A percentile compares a stretch with the other conserved stretches of the same genome.
Evolutionary conservation across 306 rosid genomes (phyloP).

Genomic region (Dryas alaskensis): DNA sequence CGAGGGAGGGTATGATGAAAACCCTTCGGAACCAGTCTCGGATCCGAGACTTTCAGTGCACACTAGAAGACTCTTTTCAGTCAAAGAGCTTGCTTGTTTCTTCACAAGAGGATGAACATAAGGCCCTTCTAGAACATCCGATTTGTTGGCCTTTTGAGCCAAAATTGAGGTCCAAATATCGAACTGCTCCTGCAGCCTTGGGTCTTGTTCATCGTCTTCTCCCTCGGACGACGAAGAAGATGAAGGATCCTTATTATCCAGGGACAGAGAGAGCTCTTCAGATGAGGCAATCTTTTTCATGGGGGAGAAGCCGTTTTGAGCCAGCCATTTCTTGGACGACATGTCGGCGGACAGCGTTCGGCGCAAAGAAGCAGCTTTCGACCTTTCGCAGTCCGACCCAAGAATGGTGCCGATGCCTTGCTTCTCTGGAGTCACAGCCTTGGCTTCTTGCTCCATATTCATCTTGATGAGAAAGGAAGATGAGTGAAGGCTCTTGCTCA

Average conservation of each 20-base stretch:
- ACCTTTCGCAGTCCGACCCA: constrained; percentile 38
- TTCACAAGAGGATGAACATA: constrained; percentile 82
- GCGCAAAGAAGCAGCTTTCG: constrained; percentile 46
- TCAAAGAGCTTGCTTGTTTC: constrained; percentile 51
- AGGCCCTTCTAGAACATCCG: constrained; percentile 35
- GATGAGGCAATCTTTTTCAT: constrained; percentile 59
- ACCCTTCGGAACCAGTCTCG: constrained; percentile 84
- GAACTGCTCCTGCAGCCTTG: constrained; percentile 19
- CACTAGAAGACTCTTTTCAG: constrained; percentile 61
- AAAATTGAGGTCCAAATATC: constrained; percentile 62
- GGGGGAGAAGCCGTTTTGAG: constrained; percentile 46
- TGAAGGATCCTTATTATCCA: constrained; percentile 7
- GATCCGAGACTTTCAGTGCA: constrained; percentile 95
- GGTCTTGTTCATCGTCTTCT: constrained; percentile 28
- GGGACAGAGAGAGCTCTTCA: constrained; percentile 30
- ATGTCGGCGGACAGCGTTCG: constrained; percentile 91
- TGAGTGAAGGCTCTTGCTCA: constrained; percentile 32
- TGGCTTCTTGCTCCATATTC: constrained; percentile 16
- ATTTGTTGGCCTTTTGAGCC: constrained; percentile 38
- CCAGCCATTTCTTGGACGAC: constrained; percentile 80
- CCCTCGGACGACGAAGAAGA: constrained; percentile 33
- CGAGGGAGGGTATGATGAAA: constrained; percentile 48
- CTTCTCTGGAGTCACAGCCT: constrained; percentile 21
- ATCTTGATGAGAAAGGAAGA: constrained; percentile 24
- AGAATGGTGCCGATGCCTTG: constrained; percentile 75